These are phyloP conservation scores for Tremella fuciformis DNA, from an alignment of 768 basidiomycete genomes.

Conservation along the genomic window DNA sequence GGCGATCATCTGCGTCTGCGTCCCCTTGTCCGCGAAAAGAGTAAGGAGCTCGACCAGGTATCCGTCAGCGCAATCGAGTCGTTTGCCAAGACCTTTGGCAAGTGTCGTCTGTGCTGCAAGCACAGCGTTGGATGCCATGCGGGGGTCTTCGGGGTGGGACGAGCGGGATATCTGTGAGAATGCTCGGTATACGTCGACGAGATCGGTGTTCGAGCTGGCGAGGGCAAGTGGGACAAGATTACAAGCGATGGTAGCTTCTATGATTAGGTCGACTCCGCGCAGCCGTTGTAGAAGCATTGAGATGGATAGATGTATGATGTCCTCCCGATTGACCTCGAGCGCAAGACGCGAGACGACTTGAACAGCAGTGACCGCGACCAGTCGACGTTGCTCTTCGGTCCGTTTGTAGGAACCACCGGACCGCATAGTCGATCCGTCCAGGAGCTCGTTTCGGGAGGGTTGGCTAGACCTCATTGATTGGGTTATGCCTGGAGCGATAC, in stretches of 20 bases:
- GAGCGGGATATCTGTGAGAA: slow-evolving; percentile 82
- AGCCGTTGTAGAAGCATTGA: slow-evolving; percentile 90
- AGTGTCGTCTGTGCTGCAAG: slow-evolving; percentile 86
- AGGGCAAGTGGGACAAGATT: slow-evolving; percentile 88
- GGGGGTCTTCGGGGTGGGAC: slow-evolving; percentile 81
- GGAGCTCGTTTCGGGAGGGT: slow-evolving; percentile 8
- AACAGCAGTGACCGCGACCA: slow-evolving; percentile 85
- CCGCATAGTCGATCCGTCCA: slow-evolving; percentile 24
- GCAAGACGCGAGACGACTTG: slow-evolving; percentile 84
- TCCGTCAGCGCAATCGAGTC: slow-evolving; percentile 71
- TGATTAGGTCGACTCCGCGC: slow-evolving; percentile 75
- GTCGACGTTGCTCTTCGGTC: slow-evolving; percentile 66
- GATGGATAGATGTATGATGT: slow-evolving; percentile 80
- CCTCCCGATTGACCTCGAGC: slow-evolving; percentile 78
- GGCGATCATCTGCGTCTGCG: slow-evolving; percentile 79
- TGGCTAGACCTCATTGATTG: slow-evolving; percentile 19
- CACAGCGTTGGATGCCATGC: slow-evolving; percentile 88
- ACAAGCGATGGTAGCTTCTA: slow-evolving; percentile 86
- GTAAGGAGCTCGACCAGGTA: slow-evolving; percentile 82
- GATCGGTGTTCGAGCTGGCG: slow-evolving; percentile 69
- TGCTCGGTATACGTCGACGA: slow-evolving; percentile 75
- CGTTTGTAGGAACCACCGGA: slow-evolving; percentile 21
- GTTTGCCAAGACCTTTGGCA: slow-evolving; percentile 69
- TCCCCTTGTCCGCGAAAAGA: slow-evolving; percentile 84
- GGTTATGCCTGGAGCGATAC: slow-evolving; percentile 15